Base-by-base conservation (phyloP, 2,329 filamentous ascomycete species). In the Fusarium cyanostomum region DNA sequence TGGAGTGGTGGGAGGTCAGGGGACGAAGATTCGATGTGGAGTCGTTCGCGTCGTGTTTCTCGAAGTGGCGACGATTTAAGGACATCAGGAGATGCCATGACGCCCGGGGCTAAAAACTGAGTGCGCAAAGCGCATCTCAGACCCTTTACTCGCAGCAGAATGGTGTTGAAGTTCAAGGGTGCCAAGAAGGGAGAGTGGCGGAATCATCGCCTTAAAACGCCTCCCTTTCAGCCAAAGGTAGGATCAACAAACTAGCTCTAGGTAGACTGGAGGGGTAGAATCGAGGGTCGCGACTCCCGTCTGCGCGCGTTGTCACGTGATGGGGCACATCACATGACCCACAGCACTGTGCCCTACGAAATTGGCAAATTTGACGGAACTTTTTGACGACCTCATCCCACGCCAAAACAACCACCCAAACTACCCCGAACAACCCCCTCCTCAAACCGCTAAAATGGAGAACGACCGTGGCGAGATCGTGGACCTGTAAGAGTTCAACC, bases 381-480 rank as follows among this genome's bases (percentile, higher is more conserved):
- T 68, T 68, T 72, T 69, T 56, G n/a, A 70, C 70, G 67, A 71
- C 69, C 62, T 72, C 64, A 71, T 62, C 66, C 63, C 63, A 59
- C 69, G 71, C 65, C 71, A 66, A 71, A 69, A 67, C 65, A 66
- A 68, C 60, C 64, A 67, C 71, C 67, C 61, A 71, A 71, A 68
- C 59, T 68, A 71, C 67, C 62, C 64, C 68, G 49, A 70, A 72
- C 61, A 61, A 66, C 56, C 62, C 66, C 66, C 68, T 60, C 48
- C 52, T 52, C 68, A 68, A 67, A 73, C 75, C 78, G 81, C 77
- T 79, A 94, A 87, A 84, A 99, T 98, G 95, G 95, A 99, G 89
- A 99, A 99, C 93, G 95, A 98, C 87, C 93, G 93, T 86, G 94
- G 94, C 86, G 93, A 98, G 84, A 94, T 97, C 85, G 95, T 98